Conservation (phyloP, 305 asterid genomes). For the Ruellia speciosa region DNA sequence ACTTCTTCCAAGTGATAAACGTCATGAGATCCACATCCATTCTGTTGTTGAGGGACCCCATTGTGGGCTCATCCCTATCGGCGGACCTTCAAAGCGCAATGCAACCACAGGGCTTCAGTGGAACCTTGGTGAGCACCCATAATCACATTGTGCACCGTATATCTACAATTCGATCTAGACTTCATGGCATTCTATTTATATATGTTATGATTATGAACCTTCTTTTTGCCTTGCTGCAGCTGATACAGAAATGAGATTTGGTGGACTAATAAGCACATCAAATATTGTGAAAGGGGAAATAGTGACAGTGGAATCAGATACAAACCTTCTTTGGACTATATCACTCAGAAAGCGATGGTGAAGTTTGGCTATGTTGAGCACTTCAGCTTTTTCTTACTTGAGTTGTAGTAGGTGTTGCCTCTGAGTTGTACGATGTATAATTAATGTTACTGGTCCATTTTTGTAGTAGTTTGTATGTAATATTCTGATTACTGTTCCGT, state of each 20-base stretch:
- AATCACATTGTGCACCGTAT: too few relatives aligned
- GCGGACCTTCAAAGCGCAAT: constrained; percentile 48
- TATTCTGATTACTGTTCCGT: too few relatives aligned
- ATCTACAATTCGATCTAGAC: too few relatives aligned
- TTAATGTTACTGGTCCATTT: too few relatives aligned
- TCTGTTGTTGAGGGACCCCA: constrained; percentile 71
- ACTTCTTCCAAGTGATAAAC: constrained; percentile 64
- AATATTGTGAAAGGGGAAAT: constrained; percentile 45
- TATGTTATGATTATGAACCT: too few relatives aligned
- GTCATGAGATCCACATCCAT: constrained; percentile 58
- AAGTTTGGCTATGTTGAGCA: not conserved
- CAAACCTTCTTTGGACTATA: constrained; percentile 80
- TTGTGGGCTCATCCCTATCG: constrained; percentile 80
- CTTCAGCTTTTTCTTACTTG: too few relatives aligned
- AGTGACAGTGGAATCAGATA: constrained; percentile 64
- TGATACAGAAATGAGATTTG: constrained; percentile 70
- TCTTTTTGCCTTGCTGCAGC: constrained; percentile 29
- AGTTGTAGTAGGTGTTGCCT: too few relatives aligned
- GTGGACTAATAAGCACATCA: constrained; percentile 78
- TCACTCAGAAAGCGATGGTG: constrained; percentile 41
- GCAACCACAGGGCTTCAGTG: constrained; percentile 82
- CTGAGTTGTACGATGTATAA: too few relatives aligned
- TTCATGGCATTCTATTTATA: too few relatives aligned
- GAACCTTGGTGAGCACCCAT: constrained; percentile 62
- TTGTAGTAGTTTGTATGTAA: too few relatives aligned